phyloP scores from a whole-genome alignment of 768 basidiomycete species.

The Leccinum boreale region DNA sequence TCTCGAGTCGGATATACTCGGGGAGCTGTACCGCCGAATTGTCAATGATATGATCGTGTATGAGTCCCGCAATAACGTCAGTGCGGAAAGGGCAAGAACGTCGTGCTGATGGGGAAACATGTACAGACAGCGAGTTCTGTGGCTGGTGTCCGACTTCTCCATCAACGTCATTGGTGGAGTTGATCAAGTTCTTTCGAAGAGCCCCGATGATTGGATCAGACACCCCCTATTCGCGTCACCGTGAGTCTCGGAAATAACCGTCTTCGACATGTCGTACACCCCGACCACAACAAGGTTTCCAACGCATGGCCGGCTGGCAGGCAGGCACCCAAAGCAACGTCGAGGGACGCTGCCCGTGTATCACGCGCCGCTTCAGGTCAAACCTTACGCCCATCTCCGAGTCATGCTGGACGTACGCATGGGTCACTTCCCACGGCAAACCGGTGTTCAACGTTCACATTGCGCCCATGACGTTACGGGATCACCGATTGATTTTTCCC shows the following conservation, averaged over 20 bases:
- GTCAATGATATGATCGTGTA: not conserved
- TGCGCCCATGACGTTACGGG: not conserved
- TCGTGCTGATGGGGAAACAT: slow-evolving; percentile 39
- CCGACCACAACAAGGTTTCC: slow-evolving; percentile 39
- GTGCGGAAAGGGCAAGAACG: not conserved
- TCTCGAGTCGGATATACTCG: not conserved
- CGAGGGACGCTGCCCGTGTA: not conserved
- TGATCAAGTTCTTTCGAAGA: slow-evolving; percentile 23
- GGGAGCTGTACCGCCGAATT: not conserved
- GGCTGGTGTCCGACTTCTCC: not conserved
- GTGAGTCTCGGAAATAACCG: slow-evolving; percentile 21
- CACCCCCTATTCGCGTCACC: slow-evolving; percentile 38
- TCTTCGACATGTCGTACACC: not conserved
- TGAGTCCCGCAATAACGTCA: not conserved
- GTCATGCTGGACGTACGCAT: not conserved
- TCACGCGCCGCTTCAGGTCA: slow-evolving; percentile 55
- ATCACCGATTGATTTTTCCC: not conserved
- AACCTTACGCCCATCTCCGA: slow-evolving; percentile 46
- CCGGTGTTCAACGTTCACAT: slow-evolving; percentile 20
- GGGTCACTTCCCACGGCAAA: slow-evolving; percentile 39
- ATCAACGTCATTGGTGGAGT: not conserved
- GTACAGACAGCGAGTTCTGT: slow-evolving; percentile 23
- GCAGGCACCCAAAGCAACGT: slow-evolving; percentile 39
- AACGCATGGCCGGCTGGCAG: slow-evolving; percentile 25
- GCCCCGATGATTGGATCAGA: slow-evolving; percentile 20